Evolutionary conservation across 257 asterid species (phyloP), one percentile per base, ranked within the genome.

Genomic region (Nicotiana tabacum): DNA sequence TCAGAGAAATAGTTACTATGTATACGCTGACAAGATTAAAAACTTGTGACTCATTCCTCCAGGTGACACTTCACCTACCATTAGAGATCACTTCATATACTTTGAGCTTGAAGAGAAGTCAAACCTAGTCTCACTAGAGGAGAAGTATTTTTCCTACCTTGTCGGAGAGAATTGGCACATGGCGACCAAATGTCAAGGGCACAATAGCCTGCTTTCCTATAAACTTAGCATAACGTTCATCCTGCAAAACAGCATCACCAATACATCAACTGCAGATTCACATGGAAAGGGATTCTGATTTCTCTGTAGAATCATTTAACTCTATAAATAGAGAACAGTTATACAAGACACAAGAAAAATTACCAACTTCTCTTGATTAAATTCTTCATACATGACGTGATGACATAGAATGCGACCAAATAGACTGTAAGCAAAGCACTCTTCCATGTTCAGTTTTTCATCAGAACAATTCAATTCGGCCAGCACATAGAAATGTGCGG

Each of bases 141-240:
- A 82, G 15, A 29, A 72, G 43, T 29, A 24, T 33, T 66, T 43
- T 16, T 78, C 87, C 85, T 87, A 96, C 99, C 98, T 91, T 94
- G 86, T 96, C 99, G 65, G 97, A 87, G 61, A 96, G 91, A 62
- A 96, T 96, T n/a, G 99, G 99, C 76, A 96, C 98, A 87, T 91
- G 98, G 83, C 98, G 95, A 77, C 99, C 99, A 92, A 84, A 93
- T 82, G 98, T 94, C 97, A 92, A 84, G 17, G 99, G 99, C 79
- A 94, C 98, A 87, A 96, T 96, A 83, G 98, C 98, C 92, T 69
- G 87, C 93, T 86, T 90, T 67, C 99, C 99, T n/a, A 96, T 85
- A 84, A 92, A 94, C 90, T 94, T 96, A 57, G 95, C 65, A 85
- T 94, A 94, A 1, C 98, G 93, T 83, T 94, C 95, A 87, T 96